A percentile compares a stretch with the other conserved stretches of the same genome.
Evolutionary conservation across 768 basidiomycete species (phyloP).

Genomic region (Suillus variegatus): DNA sequence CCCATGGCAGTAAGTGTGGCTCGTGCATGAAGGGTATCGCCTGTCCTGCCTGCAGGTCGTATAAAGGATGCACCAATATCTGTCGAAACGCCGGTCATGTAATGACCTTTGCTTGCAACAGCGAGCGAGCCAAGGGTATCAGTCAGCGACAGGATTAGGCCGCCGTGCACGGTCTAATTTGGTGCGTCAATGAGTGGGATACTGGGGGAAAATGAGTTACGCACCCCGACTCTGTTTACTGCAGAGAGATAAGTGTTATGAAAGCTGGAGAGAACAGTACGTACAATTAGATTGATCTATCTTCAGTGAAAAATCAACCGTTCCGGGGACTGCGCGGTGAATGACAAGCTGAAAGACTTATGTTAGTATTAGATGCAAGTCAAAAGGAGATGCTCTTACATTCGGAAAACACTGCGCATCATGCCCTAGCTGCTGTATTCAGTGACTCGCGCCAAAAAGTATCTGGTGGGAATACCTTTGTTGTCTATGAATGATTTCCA

Average conservation of each 20-base stretch:
- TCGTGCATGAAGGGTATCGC: slow-evolving; percentile 65
- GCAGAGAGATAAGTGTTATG: slow-evolving; percentile 8
- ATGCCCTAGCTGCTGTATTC: slow-evolving; percentile 53
- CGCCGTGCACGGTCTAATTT: slow-evolving; percentile 68
- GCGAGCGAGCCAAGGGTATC: slow-evolving; percentile 85
- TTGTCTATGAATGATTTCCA: slow-evolving; percentile 82
- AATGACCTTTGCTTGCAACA: slow-evolving; percentile 80
- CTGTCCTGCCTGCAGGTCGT: slow-evolving; percentile 69
- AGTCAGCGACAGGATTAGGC: slow-evolving; percentile 77
- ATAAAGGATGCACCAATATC: slow-evolving; percentile 81
- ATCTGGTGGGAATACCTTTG: slow-evolving; percentile 48
- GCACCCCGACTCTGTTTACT: slow-evolving; percentile 85
- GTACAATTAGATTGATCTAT: slow-evolving; percentile 75
- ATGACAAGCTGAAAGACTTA: slow-evolving; percentile 57
- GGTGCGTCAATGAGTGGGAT: slow-evolving; percentile 3
- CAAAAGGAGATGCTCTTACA: slow-evolving; percentile 43
- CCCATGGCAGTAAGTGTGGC: slow-evolving; percentile 74
- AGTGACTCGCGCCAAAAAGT: slow-evolving; percentile 5
- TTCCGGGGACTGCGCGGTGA: slow-evolving; percentile 68
- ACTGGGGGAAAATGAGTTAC: slow-evolving; percentile 21
- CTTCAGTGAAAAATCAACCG: slow-evolving; percentile 66
- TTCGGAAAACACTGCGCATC: slow-evolving; percentile 81
- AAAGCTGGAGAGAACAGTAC: slow-evolving; percentile 20
- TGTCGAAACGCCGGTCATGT: slow-evolving; percentile 86
- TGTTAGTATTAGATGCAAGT: not conserved